phyloP scores from a whole-genome alignment of 1,284 basidiomycete species.

The Gastroboletus turbinatus region DNA sequence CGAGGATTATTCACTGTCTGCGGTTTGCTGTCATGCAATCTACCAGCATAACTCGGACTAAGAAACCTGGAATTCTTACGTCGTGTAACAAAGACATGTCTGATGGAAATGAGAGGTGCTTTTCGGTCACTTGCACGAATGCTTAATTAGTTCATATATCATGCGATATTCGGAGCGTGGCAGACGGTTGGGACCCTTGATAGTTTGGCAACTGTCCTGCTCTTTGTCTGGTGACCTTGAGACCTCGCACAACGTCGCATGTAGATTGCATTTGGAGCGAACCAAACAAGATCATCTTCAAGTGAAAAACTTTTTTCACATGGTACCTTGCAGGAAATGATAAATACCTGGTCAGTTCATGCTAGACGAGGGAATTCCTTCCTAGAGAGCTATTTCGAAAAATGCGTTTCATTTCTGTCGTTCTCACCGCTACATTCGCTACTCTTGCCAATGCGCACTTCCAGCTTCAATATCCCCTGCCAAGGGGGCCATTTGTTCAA shows the following conservation, averaged over 20 bases:
- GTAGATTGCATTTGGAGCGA: background rate
- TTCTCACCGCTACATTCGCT: slow-evolving; percentile 34
- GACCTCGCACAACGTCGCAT: background rate
- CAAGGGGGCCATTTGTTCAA: slow-evolving; percentile 53
- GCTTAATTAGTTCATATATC: too few relatives aligned
- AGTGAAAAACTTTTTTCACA: slow-evolving; percentile 26
- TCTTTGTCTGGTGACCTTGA: too few relatives aligned
- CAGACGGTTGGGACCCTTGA: background rate
- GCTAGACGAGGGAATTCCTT: background rate
- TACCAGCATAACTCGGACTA: background rate
- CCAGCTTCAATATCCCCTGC: slow-evolving; percentile 55
- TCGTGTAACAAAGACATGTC: background rate
- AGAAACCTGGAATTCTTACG: background rate
- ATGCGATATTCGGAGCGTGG: background rate
- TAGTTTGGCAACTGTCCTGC: background rate
- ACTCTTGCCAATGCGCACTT: slow-evolving; percentile 56
- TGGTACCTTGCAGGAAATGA: background rate
- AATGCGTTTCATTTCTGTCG: slow-evolving; percentile 38
- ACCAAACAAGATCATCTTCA: slow-evolving; percentile 25
- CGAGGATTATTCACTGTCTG: background rate
- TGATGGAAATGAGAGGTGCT: background rate
- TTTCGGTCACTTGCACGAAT: background rate
- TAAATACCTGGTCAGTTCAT: slow-evolving; percentile 11
- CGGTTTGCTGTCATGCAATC: background rate
- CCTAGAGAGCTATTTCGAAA: background rate